phyloP scores from a whole-genome alignment of 768 basidiomycete genomes.

The Macrolepiota fuliginosa region DNA sequence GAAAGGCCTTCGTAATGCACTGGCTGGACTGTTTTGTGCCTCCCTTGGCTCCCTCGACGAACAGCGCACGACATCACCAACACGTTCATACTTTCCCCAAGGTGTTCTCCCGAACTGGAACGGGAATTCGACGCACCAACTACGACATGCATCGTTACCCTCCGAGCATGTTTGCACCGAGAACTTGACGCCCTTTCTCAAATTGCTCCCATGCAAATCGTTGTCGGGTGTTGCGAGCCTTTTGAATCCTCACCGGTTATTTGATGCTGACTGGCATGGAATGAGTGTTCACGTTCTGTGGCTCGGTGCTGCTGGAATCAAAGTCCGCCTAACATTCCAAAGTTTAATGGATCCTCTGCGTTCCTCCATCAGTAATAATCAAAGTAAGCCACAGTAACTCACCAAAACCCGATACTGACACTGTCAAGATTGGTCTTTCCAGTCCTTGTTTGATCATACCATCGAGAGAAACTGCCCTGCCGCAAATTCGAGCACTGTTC shows the following conservation, averaged over 20 bases:
- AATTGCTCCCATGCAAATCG: constrained; percentile 91
- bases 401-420: constrained; percentile 1
- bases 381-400: constrained; percentile 41
- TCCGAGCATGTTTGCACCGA: constrained; percentile 96
- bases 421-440: constrained; percentile 69
- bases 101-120: constrained; percentile 52
- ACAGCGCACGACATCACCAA: constrained; percentile 69
- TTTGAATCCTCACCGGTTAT: constrained; percentile 81
- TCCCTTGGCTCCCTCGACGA: constrained; percentile 79
- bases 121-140: constrained; percentile 38
- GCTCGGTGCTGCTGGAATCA: constrained; percentile 52
- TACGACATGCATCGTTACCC: constrained; percentile 76
- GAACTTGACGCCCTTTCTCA: constrained; percentile 94
- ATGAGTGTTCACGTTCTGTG: constrained; percentile 78
- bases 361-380: constrained; percentile 40
- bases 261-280: constrained; percentile 92
- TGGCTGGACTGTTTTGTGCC: constrained; percentile 94
- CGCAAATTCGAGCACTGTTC: constrained; percentile 55
- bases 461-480: constrained; percentile 71
- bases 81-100: constrained; percentile 56
- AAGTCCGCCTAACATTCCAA: constrained; percentile 69
- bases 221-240: constrained; percentile 80
- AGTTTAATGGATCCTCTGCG: constrained; percentile 80
- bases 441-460: constrained; percentile 61
- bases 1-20: constrained; percentile 82